phyloP scores from a whole-genome alignment of 495 filamentous ascomycete genomes.

The Schizothecium vesticola region DNA sequence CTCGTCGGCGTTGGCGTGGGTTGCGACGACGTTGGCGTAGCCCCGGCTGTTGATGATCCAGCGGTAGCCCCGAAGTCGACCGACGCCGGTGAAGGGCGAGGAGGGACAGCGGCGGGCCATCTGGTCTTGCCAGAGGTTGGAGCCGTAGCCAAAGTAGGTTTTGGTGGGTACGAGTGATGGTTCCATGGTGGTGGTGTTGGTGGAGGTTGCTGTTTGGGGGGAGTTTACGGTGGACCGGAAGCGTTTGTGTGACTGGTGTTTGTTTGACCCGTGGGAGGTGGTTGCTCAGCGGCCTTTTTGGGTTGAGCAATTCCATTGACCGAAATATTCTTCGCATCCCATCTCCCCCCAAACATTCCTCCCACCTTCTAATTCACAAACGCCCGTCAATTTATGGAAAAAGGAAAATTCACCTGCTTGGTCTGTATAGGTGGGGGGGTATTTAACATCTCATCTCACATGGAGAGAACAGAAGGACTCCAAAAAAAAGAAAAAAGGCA shows the following conservation, averaged over 20 bases:
- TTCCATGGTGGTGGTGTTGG: neutral
- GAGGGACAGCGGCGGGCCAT: conserved; percentile 37
- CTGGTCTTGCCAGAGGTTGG: conserved; percentile 37
- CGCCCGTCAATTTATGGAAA: neutral
- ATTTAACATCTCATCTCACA: neutral
- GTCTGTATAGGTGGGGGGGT: neutral
- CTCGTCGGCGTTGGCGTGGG: conserved; percentile 11
- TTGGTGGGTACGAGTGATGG: neutral
- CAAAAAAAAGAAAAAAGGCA: neutral
- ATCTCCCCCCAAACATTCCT: neutral
- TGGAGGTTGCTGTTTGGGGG: neutral
- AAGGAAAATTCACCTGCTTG: neutral
- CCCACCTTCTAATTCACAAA: neutral
- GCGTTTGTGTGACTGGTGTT: neutral
- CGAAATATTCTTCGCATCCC: neutral
- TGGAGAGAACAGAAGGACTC: neutral
- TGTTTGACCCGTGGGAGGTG: neutral
- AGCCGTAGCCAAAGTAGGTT: conserved; percentile 40
- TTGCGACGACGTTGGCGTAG: conserved; percentile 37
- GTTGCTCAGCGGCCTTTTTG: neutral
- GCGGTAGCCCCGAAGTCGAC: conserved; percentile 29
- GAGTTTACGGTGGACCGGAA: neutral
- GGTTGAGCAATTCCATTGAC: neutral
- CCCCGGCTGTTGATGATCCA: conserved; percentile 44
- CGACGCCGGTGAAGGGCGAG: conserved; percentile 32